Conservation (phyloP, 2,329 filamentous ascomycete genomes). For the Myrmaecium sp. region DNA sequence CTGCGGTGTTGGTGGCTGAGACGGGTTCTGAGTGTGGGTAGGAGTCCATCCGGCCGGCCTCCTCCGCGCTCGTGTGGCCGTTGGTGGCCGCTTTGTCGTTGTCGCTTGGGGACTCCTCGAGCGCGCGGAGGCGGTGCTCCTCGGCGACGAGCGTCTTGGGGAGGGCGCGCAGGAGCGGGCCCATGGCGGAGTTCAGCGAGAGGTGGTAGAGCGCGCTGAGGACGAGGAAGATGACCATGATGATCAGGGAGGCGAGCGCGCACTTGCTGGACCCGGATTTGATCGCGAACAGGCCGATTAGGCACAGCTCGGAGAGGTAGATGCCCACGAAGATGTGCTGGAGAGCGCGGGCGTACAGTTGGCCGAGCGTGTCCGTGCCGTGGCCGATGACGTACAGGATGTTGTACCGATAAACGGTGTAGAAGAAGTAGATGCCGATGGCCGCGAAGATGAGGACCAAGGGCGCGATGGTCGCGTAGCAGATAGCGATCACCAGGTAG, state of each 20-base stretch:
- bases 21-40: no score
- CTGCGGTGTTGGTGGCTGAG: no score
- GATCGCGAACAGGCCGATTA: slow-evolving; percentile 67
- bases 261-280: no score
- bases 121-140: slow-evolving; percentile 1
- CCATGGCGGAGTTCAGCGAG: no score
- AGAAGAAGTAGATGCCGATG: slow-evolving; percentile 63
- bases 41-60: no score
- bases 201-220: slow-evolving; percentile 24
- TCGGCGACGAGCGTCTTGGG: slow-evolving; percentile 5
- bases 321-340: slow-evolving; percentile 73
- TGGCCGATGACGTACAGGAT: slow-evolving; percentile 74
- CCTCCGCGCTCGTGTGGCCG: no score
- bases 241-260: slow-evolving; percentile 22
- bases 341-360: slow-evolving; percentile 73
- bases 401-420: slow-evolving; percentile 81
- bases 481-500: slow-evolving; percentile 39
- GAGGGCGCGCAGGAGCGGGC: slow-evolving; percentile 9
- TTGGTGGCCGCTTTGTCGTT: no score
- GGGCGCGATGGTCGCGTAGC: slow-evolving; percentile 75
- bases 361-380: slow-evolving; percentile 69
- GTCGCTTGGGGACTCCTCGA: no score
- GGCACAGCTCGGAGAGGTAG: slow-evolving; percentile 67
- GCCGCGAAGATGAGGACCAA: slow-evolving; percentile 70
- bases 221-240: slow-evolving; percentile 26